phyloP scores from a whole-genome alignment of 2,329 filamentous ascomycete genomes.

The Colletotrichum costaricense region DNA sequence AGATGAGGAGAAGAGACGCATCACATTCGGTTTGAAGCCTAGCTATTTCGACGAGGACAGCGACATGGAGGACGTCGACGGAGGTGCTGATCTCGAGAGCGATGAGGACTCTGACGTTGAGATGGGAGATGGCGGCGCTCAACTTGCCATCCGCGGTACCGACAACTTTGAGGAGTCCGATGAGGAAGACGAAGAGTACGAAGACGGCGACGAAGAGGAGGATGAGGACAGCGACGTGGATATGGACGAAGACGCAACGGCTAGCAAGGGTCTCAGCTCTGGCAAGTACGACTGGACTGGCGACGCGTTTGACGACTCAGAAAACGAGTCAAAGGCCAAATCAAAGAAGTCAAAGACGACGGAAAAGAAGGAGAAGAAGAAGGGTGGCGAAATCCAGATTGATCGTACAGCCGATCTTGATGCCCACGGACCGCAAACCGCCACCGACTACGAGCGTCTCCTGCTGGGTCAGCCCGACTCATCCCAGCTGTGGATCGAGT shows the following conservation, averaged over 20 bases:
- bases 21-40: slow-evolving; percentile 93
- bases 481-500: slow-evolving; percentile 93
- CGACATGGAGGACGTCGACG: slow-evolving; percentile 60
- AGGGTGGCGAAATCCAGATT: slow-evolving; percentile 77
- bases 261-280: slow-evolving; percentile 54
- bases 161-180: slow-evolving; percentile 49
- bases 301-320: slow-evolving; percentile 71
- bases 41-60: slow-evolving; percentile 81
- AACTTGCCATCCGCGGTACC: slow-evolving; percentile 57
- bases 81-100: slow-evolving; percentile 57
- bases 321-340: slow-evolving; percentile 58
- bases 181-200: slow-evolving; percentile 53
- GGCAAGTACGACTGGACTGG: slow-evolving; percentile 92
- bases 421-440: slow-evolving; percentile 86
- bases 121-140: slow-evolving; percentile 57
- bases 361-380: slow-evolving; percentile 70
- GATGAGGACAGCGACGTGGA: slow-evolving; percentile 55
- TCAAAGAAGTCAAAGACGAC: slow-evolving; percentile 38
- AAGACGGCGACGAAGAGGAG: slow-evolving; percentile 52
- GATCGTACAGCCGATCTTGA: slow-evolving; percentile 95
- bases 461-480: slow-evolving; percentile 93
- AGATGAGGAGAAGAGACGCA: slow-evolving; percentile 78
- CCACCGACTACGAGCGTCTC: slow-evolving; percentile 93
- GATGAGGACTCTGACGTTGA: slow-evolving; percentile 59
- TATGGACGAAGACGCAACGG: slow-evolving; percentile 49